Conservation (phyloP, 208 protist species). For the Herpetomonas muscarum region DNA sequence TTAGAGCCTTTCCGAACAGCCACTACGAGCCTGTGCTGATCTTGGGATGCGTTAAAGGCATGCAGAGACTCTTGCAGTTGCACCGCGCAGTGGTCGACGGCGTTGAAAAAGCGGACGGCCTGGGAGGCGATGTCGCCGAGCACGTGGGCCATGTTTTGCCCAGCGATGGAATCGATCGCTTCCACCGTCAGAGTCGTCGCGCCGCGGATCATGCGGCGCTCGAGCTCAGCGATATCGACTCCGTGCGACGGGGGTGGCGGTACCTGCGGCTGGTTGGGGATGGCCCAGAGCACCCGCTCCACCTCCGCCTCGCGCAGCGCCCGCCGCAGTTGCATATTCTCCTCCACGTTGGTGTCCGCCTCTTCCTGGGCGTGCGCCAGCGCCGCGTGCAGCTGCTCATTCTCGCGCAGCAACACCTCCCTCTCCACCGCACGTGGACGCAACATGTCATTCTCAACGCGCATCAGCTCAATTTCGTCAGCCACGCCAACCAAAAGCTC, state of each 20-base stretch:
- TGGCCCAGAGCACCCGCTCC: slow-evolving; percentile 4
- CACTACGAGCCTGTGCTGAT: slow-evolving; percentile 8
- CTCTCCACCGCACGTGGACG: slow-evolving; percentile 34
- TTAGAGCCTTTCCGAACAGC: slow-evolving; percentile 14
- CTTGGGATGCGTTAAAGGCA: slow-evolving; percentile 2
- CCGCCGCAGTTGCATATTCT: neutral
- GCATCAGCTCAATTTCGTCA: slow-evolving; percentile 20
- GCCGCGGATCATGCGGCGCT: slow-evolving; percentile 44
- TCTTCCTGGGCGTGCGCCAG: slow-evolving; percentile 9
- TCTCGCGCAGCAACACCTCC: slow-evolving; percentile 27
- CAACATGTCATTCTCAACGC: slow-evolving; percentile 33
- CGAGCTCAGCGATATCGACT: slow-evolving; percentile 16
- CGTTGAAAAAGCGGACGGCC: slow-evolving; percentile 39
- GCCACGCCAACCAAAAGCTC: slow-evolving; percentile 13
- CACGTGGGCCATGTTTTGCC: slow-evolving; percentile 30
- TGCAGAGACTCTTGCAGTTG: slow-evolving; percentile 2
- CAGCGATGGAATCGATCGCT: slow-evolving; percentile 57
- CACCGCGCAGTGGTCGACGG: slow-evolving; percentile 14
- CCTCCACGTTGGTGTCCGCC: slow-evolving; percentile 17
- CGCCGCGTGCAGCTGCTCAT: slow-evolving; percentile 16
- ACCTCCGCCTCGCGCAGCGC: neutral
- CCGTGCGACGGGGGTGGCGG: neutral
- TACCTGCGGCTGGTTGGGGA: slow-evolving; percentile 2
- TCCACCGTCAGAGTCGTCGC: slow-evolving; percentile 54
- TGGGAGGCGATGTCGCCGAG: slow-evolving; percentile 52